Conservation (phyloP, 2,329 filamentous ascomycete species). For the Pestalotiopsis sp. region DNA sequence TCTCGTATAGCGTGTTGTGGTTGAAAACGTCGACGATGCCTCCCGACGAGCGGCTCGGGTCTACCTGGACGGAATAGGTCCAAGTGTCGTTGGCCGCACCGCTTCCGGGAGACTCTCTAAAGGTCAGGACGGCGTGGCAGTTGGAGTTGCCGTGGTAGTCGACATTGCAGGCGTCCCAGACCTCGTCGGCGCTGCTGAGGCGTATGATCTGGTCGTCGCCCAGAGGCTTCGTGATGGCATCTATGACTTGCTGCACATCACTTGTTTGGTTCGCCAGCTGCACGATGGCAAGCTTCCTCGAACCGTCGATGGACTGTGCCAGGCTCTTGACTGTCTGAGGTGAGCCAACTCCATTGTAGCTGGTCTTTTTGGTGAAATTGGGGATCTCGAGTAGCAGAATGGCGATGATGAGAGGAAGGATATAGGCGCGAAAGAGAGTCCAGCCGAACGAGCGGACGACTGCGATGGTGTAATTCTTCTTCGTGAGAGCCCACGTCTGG, state of each 20-base stretch:
- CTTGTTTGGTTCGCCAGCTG: constrained; percentile 20
- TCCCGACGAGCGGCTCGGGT: constrained; percentile 55
- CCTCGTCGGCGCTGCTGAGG: constrained; percentile 16
- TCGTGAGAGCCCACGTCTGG: constrained; percentile 27
- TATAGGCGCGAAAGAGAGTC: constrained; percentile 24
- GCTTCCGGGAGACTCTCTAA: constrained; percentile 69
- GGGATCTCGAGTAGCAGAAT: constrained; percentile 27
- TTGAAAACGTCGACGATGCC: constrained; percentile 55
- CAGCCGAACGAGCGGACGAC: constrained; percentile 25
- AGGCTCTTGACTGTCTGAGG: constrained; percentile 20
- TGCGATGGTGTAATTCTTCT: constrained; percentile 26
- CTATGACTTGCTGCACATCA: constrained; percentile 23
- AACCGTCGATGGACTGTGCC: constrained; percentile 20
- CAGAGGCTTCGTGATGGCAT: constrained; percentile 22
- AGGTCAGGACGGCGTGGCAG: constrained; percentile 74
- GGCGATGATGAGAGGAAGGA: constrained; percentile 25
- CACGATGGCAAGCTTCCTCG: constrained; percentile 26
- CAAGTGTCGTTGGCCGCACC: constrained; percentile 49
- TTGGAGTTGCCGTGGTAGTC: constrained; percentile 60
- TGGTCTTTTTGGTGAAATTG: constrained; percentile 21
- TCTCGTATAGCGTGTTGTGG: constrained; percentile 62
- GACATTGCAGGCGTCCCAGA: constrained; percentile 23
- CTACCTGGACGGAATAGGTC: constrained; percentile 75
- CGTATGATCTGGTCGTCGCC: constrained; percentile 18
- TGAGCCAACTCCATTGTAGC: constrained; percentile 22